Percentiles rank a stretch among this genome's conserved stretches.
phyloP scores from a whole-genome alignment of 148 eudicot genomes.

The Oxyria digyna region DNA sequence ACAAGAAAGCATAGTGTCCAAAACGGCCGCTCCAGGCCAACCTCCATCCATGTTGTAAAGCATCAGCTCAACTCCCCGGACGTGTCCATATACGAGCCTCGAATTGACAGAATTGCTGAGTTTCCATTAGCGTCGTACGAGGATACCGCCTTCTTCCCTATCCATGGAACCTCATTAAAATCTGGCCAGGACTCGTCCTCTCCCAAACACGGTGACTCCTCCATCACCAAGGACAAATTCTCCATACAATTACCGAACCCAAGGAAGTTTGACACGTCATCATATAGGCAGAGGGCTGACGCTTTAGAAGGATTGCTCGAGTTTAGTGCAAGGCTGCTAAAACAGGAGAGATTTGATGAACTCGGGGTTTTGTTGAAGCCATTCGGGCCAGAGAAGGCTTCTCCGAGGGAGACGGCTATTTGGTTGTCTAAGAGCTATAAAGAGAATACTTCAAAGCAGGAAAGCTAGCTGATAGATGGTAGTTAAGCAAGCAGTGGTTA shows the following conservation, averaged over 20 bases:
- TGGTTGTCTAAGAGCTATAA: slow-evolving; percentile 92
- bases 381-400: slow-evolving; percentile 85
- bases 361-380: slow-evolving; percentile 78
- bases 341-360: slow-evolving; percentile 69
- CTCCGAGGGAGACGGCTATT: slow-evolving; percentile 95
- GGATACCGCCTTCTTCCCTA: slow-evolving; percentile 34
- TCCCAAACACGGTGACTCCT: slow-evolving; percentile 38
- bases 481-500: neutral
- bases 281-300: slow-evolving; percentile 72
- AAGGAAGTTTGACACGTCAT: slow-evolving; percentile 56
- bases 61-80: slow-evolving; percentile 59
- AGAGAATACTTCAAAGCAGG: slow-evolving; percentile 48
- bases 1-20: slow-evolving; percentile 20
- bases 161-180: slow-evolving; percentile 31
- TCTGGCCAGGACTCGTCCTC: slow-evolving; percentile 56
- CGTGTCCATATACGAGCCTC: slow-evolving; percentile 76
- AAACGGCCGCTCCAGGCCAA: slow-evolving; percentile 22
- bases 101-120: slow-evolving; percentile 75
- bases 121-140: slow-evolving; percentile 60
- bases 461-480: slow-evolving; percentile 15
- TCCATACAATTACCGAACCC: slow-evolving; percentile 37
- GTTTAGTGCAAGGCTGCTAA: slow-evolving; percentile 83
- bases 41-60: slow-evolving; percentile 21
- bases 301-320: slow-evolving; percentile 92
- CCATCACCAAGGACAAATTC: slow-evolving; percentile 75